These are phyloP conservation scores for Heritiera fomes DNA, from an alignment of 345 rosid genomes.

Conservation along the genomic window DNA sequence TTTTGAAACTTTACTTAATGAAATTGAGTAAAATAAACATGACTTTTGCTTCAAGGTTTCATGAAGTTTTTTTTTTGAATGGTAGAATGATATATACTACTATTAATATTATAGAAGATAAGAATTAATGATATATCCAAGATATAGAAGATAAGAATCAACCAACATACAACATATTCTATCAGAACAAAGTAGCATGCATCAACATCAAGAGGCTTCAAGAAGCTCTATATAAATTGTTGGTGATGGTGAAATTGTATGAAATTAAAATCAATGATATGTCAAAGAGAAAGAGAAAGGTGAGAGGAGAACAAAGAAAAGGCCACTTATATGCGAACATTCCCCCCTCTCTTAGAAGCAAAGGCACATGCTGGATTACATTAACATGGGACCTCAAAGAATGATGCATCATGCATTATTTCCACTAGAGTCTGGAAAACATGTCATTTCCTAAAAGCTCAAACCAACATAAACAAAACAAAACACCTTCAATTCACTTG, in stretches of 20 bases:
- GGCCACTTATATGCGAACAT: background rate
- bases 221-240: background rate
- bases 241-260: background rate
- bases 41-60: too few relatives aligned
- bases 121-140: too few relatives aligned
- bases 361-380: conserved; percentile 10
- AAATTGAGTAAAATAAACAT: too few relatives aligned
- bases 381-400: background rate
- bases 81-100: too few relatives aligned
- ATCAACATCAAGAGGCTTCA: background rate
- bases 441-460: background rate
- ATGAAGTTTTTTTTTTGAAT: background rate
- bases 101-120: too few relatives aligned
- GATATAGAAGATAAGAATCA: too few relatives aligned
- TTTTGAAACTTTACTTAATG: too few relatives aligned
- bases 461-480: background rate
- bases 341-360: background rate
- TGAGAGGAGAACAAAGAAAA: background rate
- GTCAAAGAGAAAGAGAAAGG: too few relatives aligned
- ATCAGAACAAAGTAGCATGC: too few relatives aligned
- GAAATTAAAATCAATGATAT: background rate
- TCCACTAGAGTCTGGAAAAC: background rate
- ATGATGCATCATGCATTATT: background rate
- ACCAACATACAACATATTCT: too few relatives aligned
- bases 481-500: background rate